Base-by-base conservation (phyloP, 2,329 filamentous ascomycete species). In the Colletotrichum brevisporum region DNA sequence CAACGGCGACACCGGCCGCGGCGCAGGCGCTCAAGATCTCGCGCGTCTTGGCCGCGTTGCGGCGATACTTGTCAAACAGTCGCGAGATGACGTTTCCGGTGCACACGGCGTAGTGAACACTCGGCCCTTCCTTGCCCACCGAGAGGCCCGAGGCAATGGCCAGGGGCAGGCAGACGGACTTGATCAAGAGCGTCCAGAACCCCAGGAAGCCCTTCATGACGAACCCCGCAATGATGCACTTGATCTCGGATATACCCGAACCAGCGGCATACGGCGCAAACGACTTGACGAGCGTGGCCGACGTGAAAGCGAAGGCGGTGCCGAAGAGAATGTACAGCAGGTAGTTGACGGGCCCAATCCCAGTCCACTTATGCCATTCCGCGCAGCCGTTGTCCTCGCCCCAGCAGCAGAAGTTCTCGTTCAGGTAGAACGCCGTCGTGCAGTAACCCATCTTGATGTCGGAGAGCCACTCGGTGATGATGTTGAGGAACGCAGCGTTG, bases 121-220 rank as follows among this genome's bases (percentile, higher is more conserved):
- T 98, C 0, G 96, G 96, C 0, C 96, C 96, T 82, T 99, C 96
- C 78, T 99, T 99, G 63, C 96, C 96, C 13, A 99, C 94, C 0
- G 94, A 97, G 26, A 99, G 83, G 2, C 96, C 96, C 1, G 95
- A 98, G 13, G 93, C 95, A 78, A 99, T 99, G 51, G 95, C 93
- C 52, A 99, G 84, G 1, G 96, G 96, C 55, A 99, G 84, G 26
- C 92, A 93, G 63, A 98, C 89, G 0, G 94, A 97, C 82, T 99
- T 99, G 83, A 99, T 98, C 69, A 96, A 80, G 39, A 99, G 84
- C 5, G 96, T 98, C 89, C 94, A 94, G 75, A 92, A 91, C 21
- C 95, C 94, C 16, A 99, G 86, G 76, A 99, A 99, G 0, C 95
- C 96, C 81, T 98, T 98, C 96, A 99, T 99, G 57, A 98, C 94